Conservation (phyloP, 2,329 filamentous ascomycete species). For the Penicillium sp. region DNA sequence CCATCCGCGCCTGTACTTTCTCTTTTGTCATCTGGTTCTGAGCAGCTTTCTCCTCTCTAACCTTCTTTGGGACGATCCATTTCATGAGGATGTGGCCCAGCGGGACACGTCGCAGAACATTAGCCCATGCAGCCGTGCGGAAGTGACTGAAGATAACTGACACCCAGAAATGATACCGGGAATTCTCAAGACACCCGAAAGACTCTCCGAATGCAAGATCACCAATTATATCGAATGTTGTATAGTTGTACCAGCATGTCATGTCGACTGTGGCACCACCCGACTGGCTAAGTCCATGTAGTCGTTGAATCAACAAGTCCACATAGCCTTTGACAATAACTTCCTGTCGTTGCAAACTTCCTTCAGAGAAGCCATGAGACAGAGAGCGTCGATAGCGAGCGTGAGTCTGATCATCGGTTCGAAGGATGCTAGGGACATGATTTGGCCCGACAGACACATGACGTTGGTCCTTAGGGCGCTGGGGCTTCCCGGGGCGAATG, state of each 20-base stretch:
- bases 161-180: not conserved
- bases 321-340: conserved; percentile 32
- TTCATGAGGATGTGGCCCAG: not conserved
- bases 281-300: conserved; percentile 4
- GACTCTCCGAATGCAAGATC: not conserved
- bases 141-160: not conserved
- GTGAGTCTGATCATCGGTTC: conserved; percentile 23
- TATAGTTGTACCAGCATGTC: not conserved
- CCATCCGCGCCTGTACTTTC: not conserved
- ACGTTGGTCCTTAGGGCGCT: conserved; percentile 14
- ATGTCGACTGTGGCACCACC: not conserved
- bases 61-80: not conserved
- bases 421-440: conserved; percentile 10
- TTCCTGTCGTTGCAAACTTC: conserved; percentile 40
- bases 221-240: not conserved
- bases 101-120: not conserved
- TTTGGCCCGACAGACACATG: not conserved
- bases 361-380: conserved; percentile 42
- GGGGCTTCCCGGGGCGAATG: conserved; percentile 10
- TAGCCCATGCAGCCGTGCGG: not conserved
- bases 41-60: not conserved
- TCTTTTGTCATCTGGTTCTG: not conserved
- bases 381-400: conserved; percentile 30
- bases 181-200: not conserved
- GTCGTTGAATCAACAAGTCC: conserved; percentile 27